Conservation (phyloP, 208 protist genomes). For the Crithidia fasciculata region DNA sequence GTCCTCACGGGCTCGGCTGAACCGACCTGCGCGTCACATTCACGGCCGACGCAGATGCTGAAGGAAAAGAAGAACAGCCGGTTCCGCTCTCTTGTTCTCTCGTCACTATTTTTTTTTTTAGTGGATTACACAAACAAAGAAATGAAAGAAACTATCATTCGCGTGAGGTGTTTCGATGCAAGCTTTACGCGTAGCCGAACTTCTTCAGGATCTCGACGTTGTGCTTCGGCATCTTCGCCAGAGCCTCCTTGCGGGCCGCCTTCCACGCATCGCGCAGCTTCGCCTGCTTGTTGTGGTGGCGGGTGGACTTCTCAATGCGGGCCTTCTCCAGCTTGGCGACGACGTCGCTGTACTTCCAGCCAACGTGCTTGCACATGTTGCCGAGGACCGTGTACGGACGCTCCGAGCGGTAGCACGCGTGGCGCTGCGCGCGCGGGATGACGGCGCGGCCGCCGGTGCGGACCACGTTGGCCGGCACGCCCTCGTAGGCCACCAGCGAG, state of each 20-base stretch:
- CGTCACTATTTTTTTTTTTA: conserved; percentile 2
- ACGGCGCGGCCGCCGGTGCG: conserved; percentile 68
- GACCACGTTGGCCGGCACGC: conserved; percentile 73
- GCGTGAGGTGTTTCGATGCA: conserved; percentile 12
- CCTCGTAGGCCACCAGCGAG: conserved; percentile 84
- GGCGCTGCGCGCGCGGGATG: conserved; percentile 81
- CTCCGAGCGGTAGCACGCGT: conserved; percentile 75
- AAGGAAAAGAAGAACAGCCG: neutral
- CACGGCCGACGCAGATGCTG: neutral
- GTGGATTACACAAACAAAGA: conserved; percentile 19
- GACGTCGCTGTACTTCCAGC: conserved; percentile 89
- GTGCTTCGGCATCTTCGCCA: conserved; percentile 83
- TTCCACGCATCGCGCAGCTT: conserved; percentile 76
- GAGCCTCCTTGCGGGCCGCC: conserved; percentile 70
- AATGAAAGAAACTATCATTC: conserved; percentile 35
- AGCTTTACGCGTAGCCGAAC: conserved; percentile 84
- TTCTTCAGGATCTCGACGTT: conserved; percentile 91
- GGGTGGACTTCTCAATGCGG: conserved; percentile 72
- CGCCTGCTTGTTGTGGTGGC: conserved; percentile 74
- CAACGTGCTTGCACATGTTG: conserved; percentile 89
- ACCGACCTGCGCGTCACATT: too few relatives aligned
- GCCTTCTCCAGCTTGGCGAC: conserved; percentile 82
- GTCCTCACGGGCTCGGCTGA: too few relatives aligned
- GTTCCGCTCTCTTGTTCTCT: neutral
- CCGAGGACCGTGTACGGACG: conserved; percentile 85